These are phyloP conservation scores for Vanderwaltozyma yarrowii DNA, from an alignment of 805 yeast genomes.

Conservation along the genomic window DNA sequence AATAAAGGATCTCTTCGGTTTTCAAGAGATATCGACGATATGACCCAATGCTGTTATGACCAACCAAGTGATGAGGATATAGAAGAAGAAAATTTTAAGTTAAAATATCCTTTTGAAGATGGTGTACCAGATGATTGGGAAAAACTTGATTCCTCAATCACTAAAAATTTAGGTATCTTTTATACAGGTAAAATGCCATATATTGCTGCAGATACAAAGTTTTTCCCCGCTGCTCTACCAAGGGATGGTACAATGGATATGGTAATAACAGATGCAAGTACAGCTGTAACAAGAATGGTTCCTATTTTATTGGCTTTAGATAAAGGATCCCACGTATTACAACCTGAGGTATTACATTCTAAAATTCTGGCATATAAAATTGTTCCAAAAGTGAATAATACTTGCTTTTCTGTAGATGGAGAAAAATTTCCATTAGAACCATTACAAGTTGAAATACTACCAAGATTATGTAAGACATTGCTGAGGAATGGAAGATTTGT, in stretches of 20 bases:
- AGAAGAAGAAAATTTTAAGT: conserved; percentile 34
- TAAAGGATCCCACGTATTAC: conserved; percentile 65
- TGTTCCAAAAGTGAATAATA: conserved; percentile 45
- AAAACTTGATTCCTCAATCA: conserved; percentile 35
- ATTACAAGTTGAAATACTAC: conserved; percentile 73
- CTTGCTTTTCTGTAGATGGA: conserved; percentile 75
- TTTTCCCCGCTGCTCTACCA: conserved; percentile 91
- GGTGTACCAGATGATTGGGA: conserved; percentile 66
- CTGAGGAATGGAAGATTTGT: conserved; percentile 51
- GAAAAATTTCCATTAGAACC: conserved; percentile 73
- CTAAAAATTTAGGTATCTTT: conserved; percentile 54
- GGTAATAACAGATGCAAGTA: conserved; percentile 56
- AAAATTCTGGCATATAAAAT: conserved; percentile 71
- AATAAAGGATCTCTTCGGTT: conserved; percentile 2
- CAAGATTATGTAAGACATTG: conserved; percentile 51
- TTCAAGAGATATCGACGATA: conserved; percentile 4
- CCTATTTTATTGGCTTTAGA: conserved; percentile 54
- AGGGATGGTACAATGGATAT: conserved; percentile 82
- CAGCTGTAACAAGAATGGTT: conserved; percentile 46
- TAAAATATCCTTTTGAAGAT: conserved; percentile 33
- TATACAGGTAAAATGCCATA: conserved; percentile 93
- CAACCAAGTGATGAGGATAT: conserved; percentile 6
- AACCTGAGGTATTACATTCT: conserved; percentile 58
- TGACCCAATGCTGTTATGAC: neutral
- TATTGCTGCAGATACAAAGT: conserved; percentile 69